Conservation (phyloP, 176 grass and related monocot genomes). For the sorghum (Sorghum bicolor) region DNA sequence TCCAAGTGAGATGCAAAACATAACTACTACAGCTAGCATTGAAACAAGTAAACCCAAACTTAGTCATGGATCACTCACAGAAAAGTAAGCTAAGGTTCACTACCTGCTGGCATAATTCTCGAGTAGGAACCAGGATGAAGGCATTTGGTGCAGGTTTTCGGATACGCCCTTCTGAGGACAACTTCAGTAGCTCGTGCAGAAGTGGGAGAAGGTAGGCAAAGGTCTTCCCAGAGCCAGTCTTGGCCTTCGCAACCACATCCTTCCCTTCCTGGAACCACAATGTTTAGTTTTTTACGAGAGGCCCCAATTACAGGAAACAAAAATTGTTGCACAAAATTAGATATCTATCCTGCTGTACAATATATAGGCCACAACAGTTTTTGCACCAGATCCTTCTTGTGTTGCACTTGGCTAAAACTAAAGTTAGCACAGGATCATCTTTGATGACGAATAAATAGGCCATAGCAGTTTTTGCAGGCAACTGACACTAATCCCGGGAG, state of each 20-base stretch:
- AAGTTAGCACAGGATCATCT: neutral
- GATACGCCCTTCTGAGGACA: constrained; percentile 55
- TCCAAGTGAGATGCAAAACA: neutral
- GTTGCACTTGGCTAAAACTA: neutral
- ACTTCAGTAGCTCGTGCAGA: constrained; percentile 76
- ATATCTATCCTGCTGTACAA: neutral
- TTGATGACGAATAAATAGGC: neutral
- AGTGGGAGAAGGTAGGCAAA: constrained; percentile 84
- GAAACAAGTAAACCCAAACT: neutral
- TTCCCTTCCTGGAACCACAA: constrained; percentile 71
- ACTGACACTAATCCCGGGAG: neutral
- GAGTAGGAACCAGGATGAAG: constrained; percentile 82
- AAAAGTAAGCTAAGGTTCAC: neutral
- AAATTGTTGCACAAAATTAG: neutral
- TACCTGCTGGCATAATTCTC: constrained; percentile 93
- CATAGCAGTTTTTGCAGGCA: neutral
- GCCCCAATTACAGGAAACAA: neutral
- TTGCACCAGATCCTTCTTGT: neutral
- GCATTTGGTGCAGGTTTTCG: constrained; percentile 65
- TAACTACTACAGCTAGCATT: neutral
- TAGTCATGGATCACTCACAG: neutral
- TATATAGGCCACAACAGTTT: constrained; percentile 14
- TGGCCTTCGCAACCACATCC: constrained; percentile 85
- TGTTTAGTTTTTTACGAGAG: constrained; percentile 45
- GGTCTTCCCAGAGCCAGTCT: constrained; percentile 95